Evolutionary conservation across 208 protist genomes (phyloP), one percentile per base, ranked within the genome.

Genomic region (Histomonas meleagridis): DNA sequence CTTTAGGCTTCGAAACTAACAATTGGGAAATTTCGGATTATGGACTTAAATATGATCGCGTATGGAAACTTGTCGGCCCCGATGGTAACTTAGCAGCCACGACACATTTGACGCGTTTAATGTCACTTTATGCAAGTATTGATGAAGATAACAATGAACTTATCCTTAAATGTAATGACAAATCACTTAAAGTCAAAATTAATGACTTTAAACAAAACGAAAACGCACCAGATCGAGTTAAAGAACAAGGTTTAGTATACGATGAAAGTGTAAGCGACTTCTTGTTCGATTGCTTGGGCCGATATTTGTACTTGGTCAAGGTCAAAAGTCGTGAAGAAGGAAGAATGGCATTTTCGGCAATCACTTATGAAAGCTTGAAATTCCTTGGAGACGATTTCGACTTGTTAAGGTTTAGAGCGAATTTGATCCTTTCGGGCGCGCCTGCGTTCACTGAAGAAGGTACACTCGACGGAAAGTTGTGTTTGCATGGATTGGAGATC

Each of bases 361-460:
- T 55, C 3, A 86, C 76, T 26, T 18, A 86, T 38, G 76, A 86
- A 46, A 55, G 46, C 12, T 40, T 32, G 23, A 32, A 46, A 55
- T 14, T 23, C 35, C 10, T 55, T 5, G 7, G n/a, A 16, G 46
- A 40, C 32, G 1, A 28, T 32, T 86, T 86, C 35, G 76, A 86
- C 26, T 26, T 55, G 5, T 9, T 18, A 23, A 46, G 76, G 18
- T 35, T 32, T 0, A 32, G 32, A 43, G 26, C 46, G 16, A 86
- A 86, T 26, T 26, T 86, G 5, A 16, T 86, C 38, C 10, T 86
- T 4, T 57, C 26, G n/a, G 76, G 76, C 16, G 76, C 76, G 26
- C 76, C 76, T 38, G 76, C 76, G 5, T 86, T 86, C 16, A 38
- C 46, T n/a, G 76, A 86, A 38, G 76, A 86, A 86, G 76, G 76